A percentile compares a stretch with the other conserved stretches of the same genome.
These are phyloP conservation scores for Daedaleopsis nitida DNA, from an alignment of 768 basidiomycete genomes.

Conservation along the genomic window DNA sequence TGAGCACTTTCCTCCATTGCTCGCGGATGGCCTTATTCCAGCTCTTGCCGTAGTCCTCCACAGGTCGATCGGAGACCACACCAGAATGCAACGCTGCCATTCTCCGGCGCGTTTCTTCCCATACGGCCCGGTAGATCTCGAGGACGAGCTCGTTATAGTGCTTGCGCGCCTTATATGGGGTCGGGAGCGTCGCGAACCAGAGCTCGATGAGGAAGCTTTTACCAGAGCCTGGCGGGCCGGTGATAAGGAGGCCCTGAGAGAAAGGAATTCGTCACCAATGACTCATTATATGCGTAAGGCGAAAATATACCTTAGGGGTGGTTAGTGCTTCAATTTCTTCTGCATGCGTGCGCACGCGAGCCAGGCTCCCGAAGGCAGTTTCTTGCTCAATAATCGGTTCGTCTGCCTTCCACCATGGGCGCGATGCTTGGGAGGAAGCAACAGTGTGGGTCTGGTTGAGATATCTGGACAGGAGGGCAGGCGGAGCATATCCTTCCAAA, in stretches of 20 bases:
- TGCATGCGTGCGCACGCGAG: constrained; percentile 46
- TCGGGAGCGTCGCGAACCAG: constrained; percentile 55
- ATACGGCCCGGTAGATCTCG: constrained; percentile 55
- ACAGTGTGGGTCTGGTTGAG: constrained; percentile 16
- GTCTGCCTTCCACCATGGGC: constrained; percentile 36
- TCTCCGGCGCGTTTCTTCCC: constrained; percentile 48
- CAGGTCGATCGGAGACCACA: constrained; percentile 11
- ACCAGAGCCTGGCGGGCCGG: constrained; percentile 54
- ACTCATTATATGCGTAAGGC: neutral
- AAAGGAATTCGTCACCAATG: neutral
- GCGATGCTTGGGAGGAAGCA: constrained; percentile 14
- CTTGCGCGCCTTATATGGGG: constrained; percentile 53
- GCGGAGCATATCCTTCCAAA: constrained; percentile 52
- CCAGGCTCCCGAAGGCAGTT: constrained; percentile 33
- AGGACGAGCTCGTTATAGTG: constrained; percentile 62
- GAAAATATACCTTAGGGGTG: constrained; percentile 48
- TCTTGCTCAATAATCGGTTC: constrained; percentile 20
- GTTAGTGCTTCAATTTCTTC: constrained; percentile 53
- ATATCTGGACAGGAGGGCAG: constrained; percentile 38
- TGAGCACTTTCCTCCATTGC: constrained; percentile 33
- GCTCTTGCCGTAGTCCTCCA: constrained; percentile 27
- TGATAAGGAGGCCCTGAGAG: constrained; percentile 49
- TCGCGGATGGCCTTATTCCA: constrained; percentile 26
- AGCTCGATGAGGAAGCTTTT: constrained; percentile 58
- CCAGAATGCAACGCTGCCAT: constrained; percentile 34